These are phyloP conservation scores for Pichia insulana DNA, from an alignment of 805 yeast species.

Conservation along the genomic window DNA sequence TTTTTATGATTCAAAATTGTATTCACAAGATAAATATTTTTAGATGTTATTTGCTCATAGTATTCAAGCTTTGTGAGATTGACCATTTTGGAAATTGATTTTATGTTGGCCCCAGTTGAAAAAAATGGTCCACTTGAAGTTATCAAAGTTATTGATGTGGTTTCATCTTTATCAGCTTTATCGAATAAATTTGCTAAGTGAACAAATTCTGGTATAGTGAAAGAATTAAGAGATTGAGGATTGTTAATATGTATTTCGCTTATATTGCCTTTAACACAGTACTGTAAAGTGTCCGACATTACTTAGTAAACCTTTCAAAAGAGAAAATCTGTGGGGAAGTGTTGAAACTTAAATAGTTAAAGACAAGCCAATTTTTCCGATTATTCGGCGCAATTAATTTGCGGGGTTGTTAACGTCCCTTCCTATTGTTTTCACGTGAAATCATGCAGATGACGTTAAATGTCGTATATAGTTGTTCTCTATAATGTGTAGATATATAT, in stretches of 20 bases:
- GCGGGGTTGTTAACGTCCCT: no score
- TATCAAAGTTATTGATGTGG: slow-evolving; percentile 55
- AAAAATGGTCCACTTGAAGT: slow-evolving; percentile 68
- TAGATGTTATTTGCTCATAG: slow-evolving; percentile 35
- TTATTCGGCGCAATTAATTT: no score
- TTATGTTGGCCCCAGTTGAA: slow-evolving; percentile 79
- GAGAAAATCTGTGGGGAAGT: no score
- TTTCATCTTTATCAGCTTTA: slow-evolving; percentile 52
- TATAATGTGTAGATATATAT: background rate
- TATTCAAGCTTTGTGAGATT: slow-evolving; percentile 16
- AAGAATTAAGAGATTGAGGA: slow-evolving; percentile 57
- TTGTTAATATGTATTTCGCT: slow-evolving; percentile 55
- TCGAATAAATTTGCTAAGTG: slow-evolving; percentile 50
- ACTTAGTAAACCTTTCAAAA: no score
- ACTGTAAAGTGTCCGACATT: slow-evolving; percentile 9
- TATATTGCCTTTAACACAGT: slow-evolving; percentile 16
- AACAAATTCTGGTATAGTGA: slow-evolving; percentile 56
- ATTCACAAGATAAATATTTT: slow-evolving; percentile 62
- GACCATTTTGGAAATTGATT: slow-evolving; percentile 23
- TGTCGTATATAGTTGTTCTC: no score
- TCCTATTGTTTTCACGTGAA: no score
- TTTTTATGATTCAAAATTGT: slow-evolving; percentile 64
- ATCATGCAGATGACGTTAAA: no score
- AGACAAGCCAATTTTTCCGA: no score
- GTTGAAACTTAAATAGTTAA: no score